These are phyloP conservation scores for Ganoderma lucidum DNA, from an alignment of 1,284 basidiomycete genomes.

Conservation along the genomic window DNA sequence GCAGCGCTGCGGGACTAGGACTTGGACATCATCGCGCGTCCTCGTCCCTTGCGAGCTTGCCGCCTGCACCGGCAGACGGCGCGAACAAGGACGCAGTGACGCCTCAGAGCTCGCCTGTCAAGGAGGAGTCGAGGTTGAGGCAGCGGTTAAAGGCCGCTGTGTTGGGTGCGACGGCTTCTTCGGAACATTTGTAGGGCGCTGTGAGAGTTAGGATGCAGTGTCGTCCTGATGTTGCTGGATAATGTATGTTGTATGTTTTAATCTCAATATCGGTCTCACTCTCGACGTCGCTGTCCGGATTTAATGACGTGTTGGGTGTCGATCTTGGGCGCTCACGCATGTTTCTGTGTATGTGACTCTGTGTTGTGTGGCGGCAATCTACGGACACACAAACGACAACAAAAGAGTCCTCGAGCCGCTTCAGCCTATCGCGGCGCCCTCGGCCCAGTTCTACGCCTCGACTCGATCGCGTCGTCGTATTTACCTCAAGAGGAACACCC, in stretches of 20 bases:
- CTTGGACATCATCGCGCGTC: neutral
- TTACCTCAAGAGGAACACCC: neutral
- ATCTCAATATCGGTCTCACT: too few species aligned
- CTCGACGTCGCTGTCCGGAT: too few species aligned
- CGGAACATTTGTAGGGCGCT: neutral
- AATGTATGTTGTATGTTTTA: neutral
- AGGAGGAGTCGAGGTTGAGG: slow-evolving; percentile 31
- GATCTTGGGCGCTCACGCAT: too few species aligned
- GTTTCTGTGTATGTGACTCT: too few species aligned
- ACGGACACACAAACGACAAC: too few species aligned
- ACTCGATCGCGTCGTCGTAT: neutral
- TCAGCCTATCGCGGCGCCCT: neutral
- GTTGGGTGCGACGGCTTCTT: slow-evolving; percentile 21
- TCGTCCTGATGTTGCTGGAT: neutral
- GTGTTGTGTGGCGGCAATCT: too few species aligned
- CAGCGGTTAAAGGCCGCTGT: slow-evolving; percentile 42
- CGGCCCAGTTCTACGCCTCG: neutral
- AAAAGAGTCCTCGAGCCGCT: too few species aligned
- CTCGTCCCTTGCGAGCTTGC: neutral
- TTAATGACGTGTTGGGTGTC: too few species aligned
- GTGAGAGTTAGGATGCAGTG: neutral
- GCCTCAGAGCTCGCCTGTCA: slow-evolving; percentile 1
- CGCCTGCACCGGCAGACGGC: neutral
- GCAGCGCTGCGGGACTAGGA: neutral
- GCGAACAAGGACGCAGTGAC: slow-evolving; percentile 5